These are phyloP conservation scores for Pyrenophora graminea DNA, from an alignment of 2,329 filamentous ascomycete genomes.

Conservation along the genomic window DNA sequence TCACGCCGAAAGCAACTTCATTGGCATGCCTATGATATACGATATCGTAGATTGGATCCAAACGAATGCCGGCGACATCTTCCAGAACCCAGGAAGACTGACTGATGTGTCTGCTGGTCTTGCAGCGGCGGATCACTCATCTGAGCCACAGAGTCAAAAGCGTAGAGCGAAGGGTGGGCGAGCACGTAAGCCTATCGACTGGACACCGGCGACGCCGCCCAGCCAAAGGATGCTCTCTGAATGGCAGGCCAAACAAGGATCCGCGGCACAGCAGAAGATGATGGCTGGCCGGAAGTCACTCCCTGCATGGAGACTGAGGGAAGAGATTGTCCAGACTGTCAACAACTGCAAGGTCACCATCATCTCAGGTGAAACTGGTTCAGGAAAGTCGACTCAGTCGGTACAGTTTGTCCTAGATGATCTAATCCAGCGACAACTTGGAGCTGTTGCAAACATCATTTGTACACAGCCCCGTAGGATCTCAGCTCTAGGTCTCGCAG, in stretches of 20 bases:
- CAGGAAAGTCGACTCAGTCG: constrained; percentile 94
- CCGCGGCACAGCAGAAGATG: constrained; percentile 73
- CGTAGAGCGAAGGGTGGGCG: constrained; percentile 24
- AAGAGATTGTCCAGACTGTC: constrained; percentile 77
- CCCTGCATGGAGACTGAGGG: constrained; percentile 84
- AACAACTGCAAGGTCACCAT: constrained; percentile 84
- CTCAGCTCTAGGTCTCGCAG: constrained; percentile 88
- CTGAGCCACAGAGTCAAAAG: constrained; percentile 18
- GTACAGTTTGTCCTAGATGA: constrained; percentile 96
- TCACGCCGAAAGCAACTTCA: constrained; percentile 70
- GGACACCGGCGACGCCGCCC: constrained; percentile 61
- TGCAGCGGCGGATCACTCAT: constrained; percentile 56
- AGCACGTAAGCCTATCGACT: constrained; percentile 62
- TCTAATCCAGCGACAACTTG: constrained; percentile 75
- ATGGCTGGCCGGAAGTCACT: constrained; percentile 70
- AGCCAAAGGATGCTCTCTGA: constrained; percentile 64
- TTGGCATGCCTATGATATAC: constrained; percentile 89
- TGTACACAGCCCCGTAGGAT: constrained; percentile 96
- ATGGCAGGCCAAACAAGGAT: constrained; percentile 72
- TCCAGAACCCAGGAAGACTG: constrained; percentile 81
- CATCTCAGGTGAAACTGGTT: constrained; percentile 95
- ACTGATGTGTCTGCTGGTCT: constrained; percentile 80
- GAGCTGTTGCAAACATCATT: constrained; percentile 81
- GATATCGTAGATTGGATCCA: constrained; percentile 91
- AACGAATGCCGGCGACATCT: constrained; percentile 77